Evolutionary conservation across 2,329 filamentous ascomycete species (phyloP), one percentile per base, ranked within the genome.

Genomic region (Colletotrichum sp.): DNA sequence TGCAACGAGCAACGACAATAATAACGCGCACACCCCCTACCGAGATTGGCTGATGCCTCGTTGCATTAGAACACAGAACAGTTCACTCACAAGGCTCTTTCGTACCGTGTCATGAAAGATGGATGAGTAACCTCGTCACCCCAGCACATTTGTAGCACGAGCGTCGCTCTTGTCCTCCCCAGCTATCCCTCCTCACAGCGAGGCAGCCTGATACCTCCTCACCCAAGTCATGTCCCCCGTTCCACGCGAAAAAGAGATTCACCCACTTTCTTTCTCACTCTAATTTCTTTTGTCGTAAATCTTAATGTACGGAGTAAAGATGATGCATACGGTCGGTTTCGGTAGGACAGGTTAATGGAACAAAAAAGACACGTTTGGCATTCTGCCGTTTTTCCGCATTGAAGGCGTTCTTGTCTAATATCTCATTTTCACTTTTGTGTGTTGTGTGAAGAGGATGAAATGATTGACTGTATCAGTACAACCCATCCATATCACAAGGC

Each of bases 251-350:
- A 32, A 60, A 60, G 58, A 58, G 48, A 74, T 18, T 60, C 52
- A 34, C 71, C 43, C 64, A 28, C 26, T 52, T 36, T 55, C 66
- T 68, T 28, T 66, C 38, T 66, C 71, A 71, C 24, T 21, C 12
- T 71, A 34, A 75, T 76, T 76, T 76, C 74, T 71, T 76, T 76
- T 76, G 74, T 76, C 71, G 61, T 70, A 75, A 62, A 76, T 28
- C 52, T 71, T 76, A 76, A 76, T 70, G 74, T 64, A 76, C 38
- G 71, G 74, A 76, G 74, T 76, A 75, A 66, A 73, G 70, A 76
- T 66, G 71, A 76, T 76, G 74, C 73, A 74, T 74, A 74, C 70
- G 73, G 73, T 76, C 71, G 73, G 71, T 70, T 64, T 74, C 70
- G 73, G 73, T 76, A 70, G 61, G 71, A 58, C 66, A 71, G 71